Evolutionary conservation across 345 rosid genomes (phyloP), one percentile per base, ranked within the genome.

Genomic region (Bruguiera sexangula): DNA sequence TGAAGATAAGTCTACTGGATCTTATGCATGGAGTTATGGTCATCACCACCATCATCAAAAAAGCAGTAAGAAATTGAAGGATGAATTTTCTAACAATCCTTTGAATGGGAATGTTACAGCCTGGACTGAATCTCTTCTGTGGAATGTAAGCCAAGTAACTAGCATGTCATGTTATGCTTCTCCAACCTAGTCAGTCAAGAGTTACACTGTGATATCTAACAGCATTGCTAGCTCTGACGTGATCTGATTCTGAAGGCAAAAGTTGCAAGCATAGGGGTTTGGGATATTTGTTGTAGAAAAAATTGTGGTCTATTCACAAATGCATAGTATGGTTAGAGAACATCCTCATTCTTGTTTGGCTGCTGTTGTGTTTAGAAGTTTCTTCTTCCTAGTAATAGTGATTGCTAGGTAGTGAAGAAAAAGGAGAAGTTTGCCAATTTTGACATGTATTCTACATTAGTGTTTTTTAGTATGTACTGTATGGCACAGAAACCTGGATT

Each of bases 41-140:
- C 98, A 88, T 37, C 96, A 87, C 73, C 92, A 84, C 77, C 89
- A 81, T 61, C 88, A 86, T 80, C 86, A 77, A 70, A 84, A 80
- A 68, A 79, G 74, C 72, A 82, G 65, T 74, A 81, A 82, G 72
- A 87, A 86, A 71, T 73, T 81, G 75, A 83, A 87, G 82, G 92
- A 84, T 70, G 80, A 86, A 69, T 71, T 60, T 56, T 67, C 77
- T 24, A 76, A 77, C 20, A 73, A 79, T 75, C 62, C 85, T 63
- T 72, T 62, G 62, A 85, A 85, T 71, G 81, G 71, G 73, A 78
- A 74, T 68, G 58, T 63, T 58, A 30, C 56, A 7, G 26, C 62
- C 61, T 73, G 71, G 73, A 43, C 46, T 29, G 76, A 74, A 76
- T 78, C 86, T 76, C 87, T 50, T 65, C 71, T 88, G 69, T 85